Conservation (phyloP, 139 green algal species). For the Chlorella vulgaris region DNA sequence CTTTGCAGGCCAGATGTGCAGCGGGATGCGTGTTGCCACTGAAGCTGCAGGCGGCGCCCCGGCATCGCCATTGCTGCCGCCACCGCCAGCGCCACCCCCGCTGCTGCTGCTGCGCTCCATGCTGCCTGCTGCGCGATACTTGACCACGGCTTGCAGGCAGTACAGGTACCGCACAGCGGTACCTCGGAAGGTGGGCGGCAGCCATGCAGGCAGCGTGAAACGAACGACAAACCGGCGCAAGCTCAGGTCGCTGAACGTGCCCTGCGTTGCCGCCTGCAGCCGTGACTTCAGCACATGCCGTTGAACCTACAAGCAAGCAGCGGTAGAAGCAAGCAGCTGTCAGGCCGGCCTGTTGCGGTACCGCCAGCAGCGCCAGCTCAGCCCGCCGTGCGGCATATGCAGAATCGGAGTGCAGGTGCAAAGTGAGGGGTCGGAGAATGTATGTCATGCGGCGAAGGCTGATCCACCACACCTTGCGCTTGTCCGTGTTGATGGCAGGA, state of each 20-base stretch:
- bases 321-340: neutral
- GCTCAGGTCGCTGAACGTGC: conserved; percentile 18
- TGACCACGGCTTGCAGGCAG: conserved; percentile 39
- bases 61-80: neutral
- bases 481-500: conserved; percentile 42
- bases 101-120: neutral
- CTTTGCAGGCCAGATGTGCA: conserved; percentile 35
- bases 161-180: conserved; percentile 55
- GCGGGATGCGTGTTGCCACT: conserved; percentile 8
- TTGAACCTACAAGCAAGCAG: conserved; percentile 20
- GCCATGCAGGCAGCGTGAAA: conserved; percentile 49
- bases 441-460: too few species aligned
- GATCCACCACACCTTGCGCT: conserved; percentile 18
- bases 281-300: conserved; percentile 41
- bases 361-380: neutral
- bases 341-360: neutral
- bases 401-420: too few species aligned
- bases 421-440: too few species aligned
- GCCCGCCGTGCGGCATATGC: too few species aligned
- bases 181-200: conserved; percentile 63
- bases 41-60: neutral
- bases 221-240: conserved; percentile 37
- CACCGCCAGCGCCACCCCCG: neutral
- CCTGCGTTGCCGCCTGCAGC: conserved; percentile 44
- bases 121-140: conserved; percentile 19